Evolutionary conservation across 2,329 filamentous ascomycete genomes (phyloP), one percentile per base, ranked within the genome.

Genomic region (Iodosphaeria phyllophila): DNA sequence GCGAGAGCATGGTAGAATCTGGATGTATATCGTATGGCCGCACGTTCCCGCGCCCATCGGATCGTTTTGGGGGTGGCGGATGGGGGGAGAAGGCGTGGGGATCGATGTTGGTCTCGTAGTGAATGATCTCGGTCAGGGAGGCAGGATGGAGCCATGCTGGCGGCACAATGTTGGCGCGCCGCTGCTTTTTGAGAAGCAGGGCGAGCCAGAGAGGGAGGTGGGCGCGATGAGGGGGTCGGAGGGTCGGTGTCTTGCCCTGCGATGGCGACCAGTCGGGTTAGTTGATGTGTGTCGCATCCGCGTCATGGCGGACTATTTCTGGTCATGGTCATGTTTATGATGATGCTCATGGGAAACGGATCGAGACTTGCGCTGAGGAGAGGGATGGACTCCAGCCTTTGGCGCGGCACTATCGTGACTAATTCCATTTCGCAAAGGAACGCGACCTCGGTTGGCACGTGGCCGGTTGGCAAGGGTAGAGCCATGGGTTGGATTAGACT

Each of bases 391-490:
- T 93, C 83, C 26, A 98, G 71, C 34, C 78, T 69, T 48, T 95
- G 84, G 27, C 89, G 78, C 18, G 89, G 89, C 24, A 95, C 71
- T 13, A 98, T 67, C 0, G 84, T 93, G 28, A 98, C 77, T 41
- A 82, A 68, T 55, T 95, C 86, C 83, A 93, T 95, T 56, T 98
- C 89, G 50, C 84, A 92, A 15, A 95, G 58, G 44, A 95, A 98
- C 25, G 83, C 78, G 22, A 91, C 77, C 54, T 98, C 89, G 34
- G 78, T 62, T 30, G 89, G 82, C 39, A 78, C 75, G 22, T 93
- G 64, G 48, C 74, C 54, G 2, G 41, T 32, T 8, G 39, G 38
- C 15, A 44, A 26, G 15, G 43, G 40, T 14, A 46, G 39, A 16
- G 44, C 44, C 44, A 47, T 42, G 14, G n/a, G n/a, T 7, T 12